Base-by-base conservation (phyloP, 2,329 filamentous ascomycete genomes). In the Dothiorella sarmentorum region DNA sequence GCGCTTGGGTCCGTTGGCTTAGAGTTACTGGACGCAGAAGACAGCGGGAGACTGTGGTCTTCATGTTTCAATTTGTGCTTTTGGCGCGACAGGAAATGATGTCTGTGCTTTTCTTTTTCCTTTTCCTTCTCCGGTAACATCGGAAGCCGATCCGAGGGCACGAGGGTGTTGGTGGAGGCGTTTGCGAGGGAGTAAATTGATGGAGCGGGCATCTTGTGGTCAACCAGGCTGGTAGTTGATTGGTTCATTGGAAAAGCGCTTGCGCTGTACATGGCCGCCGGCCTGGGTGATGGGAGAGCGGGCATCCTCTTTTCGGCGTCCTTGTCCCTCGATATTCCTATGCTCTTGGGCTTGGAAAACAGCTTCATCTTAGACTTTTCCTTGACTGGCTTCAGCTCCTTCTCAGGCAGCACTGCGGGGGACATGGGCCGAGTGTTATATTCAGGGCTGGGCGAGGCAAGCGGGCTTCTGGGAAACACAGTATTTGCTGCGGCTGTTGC, bases 341-440 rank as follows among this genome's bases (percentile, higher is more conserved):
- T 89, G 73, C 87, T 91, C 67, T 88, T 87, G 0, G 88, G 88
- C 6, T 87, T 55, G 20, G 51, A 90, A 69, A 92, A 92, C 26
- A 93, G 79, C 76, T 93, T 93, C 70, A 90, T 88, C 74, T 91
- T 91, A 61, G 85, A 85, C 72, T 90, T 89, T 66, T 90, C 86
- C 26, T 90, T 89, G 65, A 84, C 83, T 20, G 73, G 75, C 66
- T 85, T 85, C 53, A 81, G 80, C 70, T 88, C 86, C 64, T 88
- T 85, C 2, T 74, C 57, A 15, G 45, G 29, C 24, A 44, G 38
- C 10, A 49, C 44, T 15, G 45, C 43, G 13, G 47, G 57, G 61
- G 15, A 66, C 65, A 35, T 64, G 63, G 20, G 66, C 65, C 26
- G 65, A 64, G 42, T 67, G 33, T 37, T 43, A 17, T 15, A 45